Evolutionary conservation across 2,329 filamentous ascomycete species (phyloP), one percentile per base, ranked within the genome.

Genomic region (Bertia moriformis): DNA sequence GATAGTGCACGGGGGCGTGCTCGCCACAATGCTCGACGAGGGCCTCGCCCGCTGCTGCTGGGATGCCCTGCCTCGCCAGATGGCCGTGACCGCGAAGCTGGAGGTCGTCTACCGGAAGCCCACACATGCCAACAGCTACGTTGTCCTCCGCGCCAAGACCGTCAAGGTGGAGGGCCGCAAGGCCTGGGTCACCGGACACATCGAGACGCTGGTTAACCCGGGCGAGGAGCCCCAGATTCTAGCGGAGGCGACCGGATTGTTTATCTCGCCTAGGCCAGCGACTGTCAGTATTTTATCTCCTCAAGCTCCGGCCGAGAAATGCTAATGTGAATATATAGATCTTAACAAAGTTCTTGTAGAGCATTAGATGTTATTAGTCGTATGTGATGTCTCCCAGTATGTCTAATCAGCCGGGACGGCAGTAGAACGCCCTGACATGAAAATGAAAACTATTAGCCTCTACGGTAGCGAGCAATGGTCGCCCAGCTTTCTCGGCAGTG

Each of bases 1-100:
- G 2, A 85, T 96, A 44, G 73, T 95, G 4, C 91, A 96, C 56
- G 89, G 89, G 38, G 89, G 89, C 0, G 63, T 94, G 46, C 65
- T 96, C 41, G 89, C 89, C n/a, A 95, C 89, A 12, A 70, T 96
- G 55, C 65, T 96, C 39, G 89, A 96, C 53, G 89, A 96, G 58
- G 86, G 86, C 0, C 65, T 96, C 33, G 89, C 83, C 20, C 70
- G 86, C 40, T 93, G 85, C 58, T 93, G 84, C 53, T 94, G 96
- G 59, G 78, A 76, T 4, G 86, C 85, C 18, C 66, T 96, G 51
- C 89, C 89, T 19, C 85, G 88, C 53, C 83, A 86, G 48, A 73
- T 91, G 45, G 79, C 79, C 44, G 71, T 95, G 55, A 96, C 91
- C 30, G 91, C 89, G 39, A 89, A 79, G 52, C 63, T 98, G 49